A percentile compares a stretch with the other conserved stretches of the same genome.
Evolutionary conservation across 2,329 filamentous ascomycete genomes (phyloP).

Genomic region (Triangularia verruculosa): DNA sequence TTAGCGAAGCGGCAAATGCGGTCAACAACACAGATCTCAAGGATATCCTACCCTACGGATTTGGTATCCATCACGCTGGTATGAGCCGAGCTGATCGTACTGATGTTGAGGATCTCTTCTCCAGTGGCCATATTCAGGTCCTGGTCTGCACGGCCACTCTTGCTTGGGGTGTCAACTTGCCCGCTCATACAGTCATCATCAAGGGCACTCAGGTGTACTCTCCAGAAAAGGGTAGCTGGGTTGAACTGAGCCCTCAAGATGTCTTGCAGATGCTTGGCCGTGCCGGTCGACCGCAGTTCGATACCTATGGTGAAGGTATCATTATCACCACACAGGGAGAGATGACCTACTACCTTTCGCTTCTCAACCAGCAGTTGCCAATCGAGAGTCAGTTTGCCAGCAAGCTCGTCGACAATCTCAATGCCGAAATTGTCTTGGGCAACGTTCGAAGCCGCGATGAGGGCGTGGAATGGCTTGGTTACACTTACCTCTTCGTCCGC

Average conservation of each 20-base stretch:
- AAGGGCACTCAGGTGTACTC: conserved; percentile 98
- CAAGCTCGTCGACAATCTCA: conserved; percentile 90
- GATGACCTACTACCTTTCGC: conserved; percentile 94
- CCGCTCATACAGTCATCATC: conserved; percentile 97
- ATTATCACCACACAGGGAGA: conserved; percentile 96
- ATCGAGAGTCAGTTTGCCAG: conserved; percentile 96
- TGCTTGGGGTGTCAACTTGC: conserved; percentile 97
- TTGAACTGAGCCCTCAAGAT: conserved; percentile 94
- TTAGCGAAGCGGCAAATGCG: conserved; percentile 78
- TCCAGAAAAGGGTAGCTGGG: conserved; percentile 97
- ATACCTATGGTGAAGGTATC: conserved; percentile 97
- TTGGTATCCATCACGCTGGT: conserved; percentile 97
- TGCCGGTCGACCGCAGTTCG: conserved; percentile 92
- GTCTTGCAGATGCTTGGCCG: conserved; percentile 98
- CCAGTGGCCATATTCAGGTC: conserved; percentile 87
- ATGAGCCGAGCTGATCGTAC: conserved; percentile 95
- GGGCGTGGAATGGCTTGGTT: conserved; percentile 97
- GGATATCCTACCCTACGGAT: conserved; percentile 90
- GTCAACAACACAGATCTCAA: conserved; percentile 87
- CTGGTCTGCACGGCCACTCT: conserved; percentile 97
- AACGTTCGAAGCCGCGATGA: conserved; percentile 91
- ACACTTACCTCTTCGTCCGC: conserved; percentile 95
- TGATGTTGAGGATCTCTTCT: conserved; percentile 91
- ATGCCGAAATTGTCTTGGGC: conserved; percentile 91
- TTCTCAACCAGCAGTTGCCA: conserved; percentile 94